Base-by-base conservation (phyloP, 495 filamentous ascomycete species). In the Aspergillus funiculosus region DNA sequence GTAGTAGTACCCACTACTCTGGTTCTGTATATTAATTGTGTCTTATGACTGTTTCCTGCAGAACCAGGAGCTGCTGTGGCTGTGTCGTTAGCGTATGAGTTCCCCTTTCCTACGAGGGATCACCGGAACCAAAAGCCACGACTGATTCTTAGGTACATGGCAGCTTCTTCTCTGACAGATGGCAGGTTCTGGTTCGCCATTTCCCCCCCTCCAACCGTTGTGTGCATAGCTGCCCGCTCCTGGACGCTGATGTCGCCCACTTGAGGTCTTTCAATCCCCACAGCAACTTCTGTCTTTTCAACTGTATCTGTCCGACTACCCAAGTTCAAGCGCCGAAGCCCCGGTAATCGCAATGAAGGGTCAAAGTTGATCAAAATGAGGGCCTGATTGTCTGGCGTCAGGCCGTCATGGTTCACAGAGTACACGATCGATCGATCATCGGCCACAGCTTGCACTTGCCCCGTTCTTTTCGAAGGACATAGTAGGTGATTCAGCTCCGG, bases 331-430 rank as follows among this genome's bases (percentile, higher is more conserved):
- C 13, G 43, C 39, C 50, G 58, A 45, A 71, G 32, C 2, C 51
- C 58, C 1, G 62, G 56, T 10, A 79, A 46, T 43, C 63, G 69
- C 28, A 76, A 63, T 3, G 67, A 51, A 0, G 82, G 76, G 51
- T 87, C 82, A 53, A 83, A 87, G 26, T 73, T 80, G 38, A 87
- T 56, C 27, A 85, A 70, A 6, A 85, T 62, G 22, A 87, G 53
- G 0, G 74, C 71, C 18, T 72, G 56, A 11, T 76, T 66, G 15
- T 58, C 56, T 0, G 56, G 43, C 4, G 57, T 42, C 0, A 66
- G 57, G 5, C 71, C 74, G 0, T 71, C 70, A 7, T 70, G 64
- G 48, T 82, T 77, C 3, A 85, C 65, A 4, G 83, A 58, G 9
- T 75, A 75, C 7, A 74, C 48, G 9, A 75, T 51, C 0, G 79